phyloP scores from a whole-genome alignment of 2,329 filamentous ascomycete species.

The Fusarium dlaminii region DNA sequence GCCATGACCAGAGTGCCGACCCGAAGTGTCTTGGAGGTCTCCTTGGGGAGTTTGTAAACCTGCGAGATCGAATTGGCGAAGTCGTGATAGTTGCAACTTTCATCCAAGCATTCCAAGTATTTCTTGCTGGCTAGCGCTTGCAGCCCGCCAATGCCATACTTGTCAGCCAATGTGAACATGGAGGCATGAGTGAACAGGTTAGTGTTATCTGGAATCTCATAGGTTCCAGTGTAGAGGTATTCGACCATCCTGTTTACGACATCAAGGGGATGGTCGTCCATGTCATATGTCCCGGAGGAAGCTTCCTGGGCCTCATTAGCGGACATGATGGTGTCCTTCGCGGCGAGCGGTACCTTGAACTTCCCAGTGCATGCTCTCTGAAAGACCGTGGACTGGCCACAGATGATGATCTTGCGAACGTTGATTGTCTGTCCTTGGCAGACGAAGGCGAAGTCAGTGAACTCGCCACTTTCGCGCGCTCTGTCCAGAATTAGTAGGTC shows the following conservation, averaged over 20 bases:
- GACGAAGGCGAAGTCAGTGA: background rate
- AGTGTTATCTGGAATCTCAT: background rate
- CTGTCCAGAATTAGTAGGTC: fast-evolving
- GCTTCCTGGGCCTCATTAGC: background rate
- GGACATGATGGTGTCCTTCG: fast-evolving
- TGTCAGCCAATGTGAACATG: background rate
- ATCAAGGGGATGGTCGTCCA: background rate
- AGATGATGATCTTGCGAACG: background rate
- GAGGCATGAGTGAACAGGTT: background rate
- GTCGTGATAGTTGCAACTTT: background rate
- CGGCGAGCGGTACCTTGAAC: background rate
- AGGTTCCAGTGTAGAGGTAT: background rate
- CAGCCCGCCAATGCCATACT: background rate
- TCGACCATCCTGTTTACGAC: background rate
- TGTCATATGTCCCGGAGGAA: background rate
- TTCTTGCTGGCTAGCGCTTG: background rate
- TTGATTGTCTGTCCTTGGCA: background rate
- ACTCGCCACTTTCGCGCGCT: background rate
- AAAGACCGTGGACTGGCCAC: background rate
- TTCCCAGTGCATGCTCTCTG: background rate
- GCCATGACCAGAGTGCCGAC: fast-evolving
- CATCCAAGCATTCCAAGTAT: background rate
- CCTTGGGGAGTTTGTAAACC: background rate
- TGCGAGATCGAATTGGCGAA: background rate
- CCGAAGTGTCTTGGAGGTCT: background rate